Conservation (phyloP, 345 rosid species). For the Tarenaya hassleriana region DNA sequence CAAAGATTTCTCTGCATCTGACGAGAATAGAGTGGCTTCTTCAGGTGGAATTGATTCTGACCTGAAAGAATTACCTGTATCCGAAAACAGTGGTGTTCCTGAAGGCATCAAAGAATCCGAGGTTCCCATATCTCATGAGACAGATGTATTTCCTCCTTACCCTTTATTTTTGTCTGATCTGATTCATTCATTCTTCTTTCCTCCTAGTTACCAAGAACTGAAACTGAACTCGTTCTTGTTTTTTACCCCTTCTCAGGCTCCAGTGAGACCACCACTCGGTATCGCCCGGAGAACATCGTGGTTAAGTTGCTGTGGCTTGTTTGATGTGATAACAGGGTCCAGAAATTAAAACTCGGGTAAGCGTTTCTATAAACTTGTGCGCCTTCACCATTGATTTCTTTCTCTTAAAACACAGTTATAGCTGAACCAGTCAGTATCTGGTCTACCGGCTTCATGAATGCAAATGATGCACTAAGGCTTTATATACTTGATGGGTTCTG, state of each 20-base stretch:
- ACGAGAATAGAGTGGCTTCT: too few species aligned
- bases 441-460: too few species aligned
- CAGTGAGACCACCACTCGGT: constrained; percentile 35
- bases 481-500: too few species aligned
- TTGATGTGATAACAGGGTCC: constrained; percentile 54
- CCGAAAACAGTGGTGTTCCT: constrained; percentile 28
- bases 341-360: constrained; percentile 59
- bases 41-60: constrained; percentile 19
- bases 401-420: neutral
- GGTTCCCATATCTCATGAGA: constrained; percentile 36
- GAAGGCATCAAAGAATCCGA: constrained; percentile 30
- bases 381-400: neutral
- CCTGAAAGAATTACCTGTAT: constrained; percentile 22
- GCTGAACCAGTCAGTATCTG: too few species aligned
- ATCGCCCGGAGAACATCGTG: constrained; percentile 49
- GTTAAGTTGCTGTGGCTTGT: constrained; percentile 80
- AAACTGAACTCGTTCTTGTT: constrained; percentile 2
- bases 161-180: neutral
- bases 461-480: too few species aligned
- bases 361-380: too few species aligned
- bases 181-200: constrained; percentile 6
- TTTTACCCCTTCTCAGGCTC: constrained; percentile 53
- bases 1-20: constrained; percentile 7
- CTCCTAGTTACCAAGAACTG: neutral
- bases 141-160: constrained; percentile 37